Evolutionary conservation across 2,329 filamentous ascomycete genomes (phyloP), one percentile per base, ranked within the genome.

Genomic region (Colletotrichum coccodes): DNA sequence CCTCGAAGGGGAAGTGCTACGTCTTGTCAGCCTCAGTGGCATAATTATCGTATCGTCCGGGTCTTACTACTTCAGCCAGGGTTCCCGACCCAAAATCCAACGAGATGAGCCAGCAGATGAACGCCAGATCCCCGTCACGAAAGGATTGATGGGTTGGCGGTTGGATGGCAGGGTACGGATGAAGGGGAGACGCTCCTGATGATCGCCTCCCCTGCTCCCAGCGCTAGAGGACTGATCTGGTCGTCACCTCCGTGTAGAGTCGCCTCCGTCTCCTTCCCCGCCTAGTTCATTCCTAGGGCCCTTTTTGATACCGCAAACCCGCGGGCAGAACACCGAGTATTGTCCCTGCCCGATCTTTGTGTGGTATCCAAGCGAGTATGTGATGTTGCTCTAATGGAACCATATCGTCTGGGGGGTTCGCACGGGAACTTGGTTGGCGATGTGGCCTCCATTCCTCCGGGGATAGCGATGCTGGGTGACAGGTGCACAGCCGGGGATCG

Each of bases 221-320:
- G 56, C 56, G 40, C 40, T 58, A 32, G 11, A 46, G n/a, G n/a
- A 34, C 28, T 28, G 54, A 34, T 58, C 21, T 42, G n/a, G 54
- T 46, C 40, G 4, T 26, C 54, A 26, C 28, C 28, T 46, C 56
- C 40, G 56, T 34, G 28, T 21, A 58, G 30, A 36, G 56, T 58
- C 40, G 40, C 38, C 28, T 74, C 76, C 58, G 50, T 36, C n/a
- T 18, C 50, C 50, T 1, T 11, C 18, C n/a, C 32, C 50, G 21
- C 30, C 32, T 30, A 30, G 28, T 32, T 52, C 49, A 28, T 32
- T 14, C 30, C 18, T 30, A 30, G 28, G 32, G 49, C 8, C 16
- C 18, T 23, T 18, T 52, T n/a, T 30, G 30, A 52, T 32, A 14
- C 9, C 1, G 18, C 5, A 11, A 34, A 3, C 30, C 18, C 30